These are phyloP conservation scores for Puccinia coronata DNA, from an alignment of 1,284 basidiomycete species.

Conservation along the genomic window DNA sequence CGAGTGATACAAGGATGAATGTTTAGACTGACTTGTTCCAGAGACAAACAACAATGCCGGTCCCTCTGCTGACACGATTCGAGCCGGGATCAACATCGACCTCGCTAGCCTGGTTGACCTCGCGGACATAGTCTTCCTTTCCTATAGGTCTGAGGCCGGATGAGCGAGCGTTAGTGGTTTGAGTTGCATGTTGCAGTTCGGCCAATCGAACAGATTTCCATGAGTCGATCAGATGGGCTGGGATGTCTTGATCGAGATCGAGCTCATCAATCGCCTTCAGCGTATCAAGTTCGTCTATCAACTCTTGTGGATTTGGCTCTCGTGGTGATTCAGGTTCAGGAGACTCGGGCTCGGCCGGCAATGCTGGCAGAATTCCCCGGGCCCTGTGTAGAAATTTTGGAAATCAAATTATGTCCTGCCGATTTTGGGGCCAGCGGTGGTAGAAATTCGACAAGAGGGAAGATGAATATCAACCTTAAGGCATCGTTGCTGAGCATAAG, in stretches of 20 bases:
- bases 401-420: neutral
- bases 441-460: neutral
- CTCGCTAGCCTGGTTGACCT: slow-evolving; percentile 41
- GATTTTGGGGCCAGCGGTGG: neutral
- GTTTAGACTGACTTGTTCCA: slow-evolving; percentile 32
- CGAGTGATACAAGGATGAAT: neutral
- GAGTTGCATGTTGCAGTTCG: neutral
- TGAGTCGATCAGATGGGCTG: slow-evolving; percentile 29
- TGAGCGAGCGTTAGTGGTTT: neutral
- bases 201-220: slow-evolving; percentile 22
- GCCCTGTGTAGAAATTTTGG: slow-evolving; percentile 19
- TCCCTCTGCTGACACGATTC: slow-evolving; percentile 5
- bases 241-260: slow-evolving; percentile 35
- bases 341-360: slow-evolving; percentile 23
- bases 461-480: neutral
- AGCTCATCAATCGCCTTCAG: slow-evolving; percentile 18
- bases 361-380: slow-evolving; percentile 40
- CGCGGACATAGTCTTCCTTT: slow-evolving; percentile 36
- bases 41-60: slow-evolving; percentile 37
- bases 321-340: neutral
- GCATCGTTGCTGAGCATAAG: neutral
- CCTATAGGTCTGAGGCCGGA: slow-evolving; percentile 44
- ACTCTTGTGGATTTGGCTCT: neutral
- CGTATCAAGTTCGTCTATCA: neutral
- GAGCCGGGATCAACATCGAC: slow-evolving; percentile 19